phyloP scores from a whole-genome alignment of 805 yeast species.

The Cyberlindnera saturnus region DNA sequence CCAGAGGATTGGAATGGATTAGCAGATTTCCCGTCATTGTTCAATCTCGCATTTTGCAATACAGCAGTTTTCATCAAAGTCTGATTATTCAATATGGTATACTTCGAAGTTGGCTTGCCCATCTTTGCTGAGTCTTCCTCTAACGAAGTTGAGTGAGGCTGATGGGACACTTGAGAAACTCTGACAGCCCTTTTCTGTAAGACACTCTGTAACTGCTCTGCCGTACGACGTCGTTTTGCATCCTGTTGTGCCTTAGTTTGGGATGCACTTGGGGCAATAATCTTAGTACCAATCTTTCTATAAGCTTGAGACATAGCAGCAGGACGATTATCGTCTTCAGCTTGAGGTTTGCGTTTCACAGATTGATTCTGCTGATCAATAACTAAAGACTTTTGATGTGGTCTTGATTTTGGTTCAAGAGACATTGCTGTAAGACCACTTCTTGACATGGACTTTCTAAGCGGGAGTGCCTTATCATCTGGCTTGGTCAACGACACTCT shows the following conservation, averaged over 20 bases:
- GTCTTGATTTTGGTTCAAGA: slow-evolving; percentile 13
- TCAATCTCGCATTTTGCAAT: slow-evolving; percentile 26
- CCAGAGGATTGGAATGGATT: slow-evolving; percentile 10
- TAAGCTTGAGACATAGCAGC: slow-evolving; percentile 11
- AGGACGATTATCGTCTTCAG: slow-evolving; percentile 14
- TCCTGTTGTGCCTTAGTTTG: slow-evolving; percentile 18
- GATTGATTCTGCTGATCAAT: slow-evolving; percentile 9
- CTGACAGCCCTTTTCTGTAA: slow-evolving; percentile 20
- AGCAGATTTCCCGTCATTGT: slow-evolving; percentile 10
- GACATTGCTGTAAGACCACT: slow-evolving; percentile 16
- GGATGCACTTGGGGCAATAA: slow-evolving; percentile 15
- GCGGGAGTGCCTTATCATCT: slow-evolving; percentile 11
- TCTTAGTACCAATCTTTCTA: slow-evolving; percentile 21
- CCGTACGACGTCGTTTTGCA: slow-evolving; percentile 23
- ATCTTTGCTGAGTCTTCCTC: slow-evolving; percentile 5
- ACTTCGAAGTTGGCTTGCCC: slow-evolving; percentile 10
- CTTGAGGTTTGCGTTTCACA: slow-evolving; percentile 15
- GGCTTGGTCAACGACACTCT: slow-evolving; percentile 20
- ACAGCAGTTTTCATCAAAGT: slow-evolving; percentile 29
- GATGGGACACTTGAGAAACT: slow-evolving; percentile 14
- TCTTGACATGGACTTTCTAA: slow-evolving; percentile 14
- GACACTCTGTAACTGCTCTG: slow-evolving; percentile 16
- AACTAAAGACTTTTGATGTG: slow-evolving; percentile 16
- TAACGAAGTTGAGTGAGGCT: neutral
- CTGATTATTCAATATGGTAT: slow-evolving; percentile 13